phyloP scores from a whole-genome alignment of 2,329 filamentous ascomycete genomes.

The Sporothrix euskadiensis region DNA sequence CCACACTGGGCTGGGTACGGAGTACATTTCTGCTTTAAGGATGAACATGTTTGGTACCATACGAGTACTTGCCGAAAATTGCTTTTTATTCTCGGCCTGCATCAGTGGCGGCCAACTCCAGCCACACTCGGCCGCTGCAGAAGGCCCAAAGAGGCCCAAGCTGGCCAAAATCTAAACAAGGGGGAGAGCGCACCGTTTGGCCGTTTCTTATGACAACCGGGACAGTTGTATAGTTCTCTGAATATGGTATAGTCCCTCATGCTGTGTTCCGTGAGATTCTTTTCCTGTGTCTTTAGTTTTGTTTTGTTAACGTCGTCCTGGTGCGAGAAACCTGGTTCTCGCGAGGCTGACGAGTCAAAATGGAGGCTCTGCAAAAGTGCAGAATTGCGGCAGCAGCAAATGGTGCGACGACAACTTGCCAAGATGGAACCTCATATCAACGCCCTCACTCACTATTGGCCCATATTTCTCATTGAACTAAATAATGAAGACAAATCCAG shows the following conservation, averaged over 20 bases:
- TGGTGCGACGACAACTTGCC: not conserved
- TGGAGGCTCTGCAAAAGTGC: conserved; percentile 16
- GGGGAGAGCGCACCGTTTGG: not conserved
- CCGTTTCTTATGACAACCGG: not conserved
- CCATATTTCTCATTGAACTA: not conserved
- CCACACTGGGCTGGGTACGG: not conserved
- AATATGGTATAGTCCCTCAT: not conserved
- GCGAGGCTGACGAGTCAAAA: conserved; percentile 4
- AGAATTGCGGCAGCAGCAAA: not conserved
- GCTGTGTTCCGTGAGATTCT: conserved; percentile 13
- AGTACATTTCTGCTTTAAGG: not conserved
- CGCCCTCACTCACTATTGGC: not conserved
- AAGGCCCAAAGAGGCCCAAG: not conserved
- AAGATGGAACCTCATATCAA: not conserved
- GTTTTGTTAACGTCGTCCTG: not conserved
- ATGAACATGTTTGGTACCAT: conserved; percentile 5
- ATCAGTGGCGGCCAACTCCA: not conserved
- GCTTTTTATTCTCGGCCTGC: not conserved
- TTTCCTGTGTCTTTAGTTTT: not conserved
- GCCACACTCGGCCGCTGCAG: conserved; percentile 1
- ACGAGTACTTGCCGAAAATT: not conserved
- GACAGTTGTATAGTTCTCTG: not conserved
- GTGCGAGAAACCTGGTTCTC: not conserved
- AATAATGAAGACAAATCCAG: not conserved
- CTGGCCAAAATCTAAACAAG: not conserved